Evolutionary conservation across 352 stramenopile species (phyloP).

Genomic region (Plasmopara muralis): DNA sequence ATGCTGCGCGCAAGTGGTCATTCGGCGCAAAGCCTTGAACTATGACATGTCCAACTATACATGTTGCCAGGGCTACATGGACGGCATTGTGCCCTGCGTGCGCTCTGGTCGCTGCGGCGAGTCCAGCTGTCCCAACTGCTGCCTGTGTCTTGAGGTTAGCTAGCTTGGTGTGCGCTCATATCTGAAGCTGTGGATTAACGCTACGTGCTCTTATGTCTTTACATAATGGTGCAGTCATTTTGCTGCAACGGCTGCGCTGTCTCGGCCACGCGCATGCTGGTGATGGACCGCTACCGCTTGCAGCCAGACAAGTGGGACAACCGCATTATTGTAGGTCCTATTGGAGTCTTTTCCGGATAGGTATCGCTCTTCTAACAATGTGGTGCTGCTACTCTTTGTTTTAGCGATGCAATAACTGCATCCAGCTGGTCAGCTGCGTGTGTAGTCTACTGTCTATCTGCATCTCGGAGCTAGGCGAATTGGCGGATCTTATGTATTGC

Average conservation of each 20-base stretch:
- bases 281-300: constrained; percentile 88
- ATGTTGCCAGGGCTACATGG: constrained; percentile 92
- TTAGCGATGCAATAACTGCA: constrained; percentile 91
- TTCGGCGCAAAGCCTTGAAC: constrained; percentile 88
- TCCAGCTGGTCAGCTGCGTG: constrained; percentile 69
- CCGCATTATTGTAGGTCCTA: constrained; percentile 75
- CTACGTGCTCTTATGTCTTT: background rate
- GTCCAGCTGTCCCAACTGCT: constrained; percentile 78
- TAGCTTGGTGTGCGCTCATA: background rate
- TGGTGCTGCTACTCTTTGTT: constrained; percentile 1
- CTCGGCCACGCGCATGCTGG: constrained; percentile 82
- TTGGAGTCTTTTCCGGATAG: background rate
- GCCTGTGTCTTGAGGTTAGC: constrained; percentile 86
- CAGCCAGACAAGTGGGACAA: constrained; percentile 92
- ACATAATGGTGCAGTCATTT: constrained; percentile 39
- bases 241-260: constrained; percentile 87
- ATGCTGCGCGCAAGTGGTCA: constrained; percentile 86
- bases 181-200: background rate
- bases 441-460: constrained; percentile 76
- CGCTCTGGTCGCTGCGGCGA: constrained; percentile 84
- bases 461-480: constrained; percentile 53
- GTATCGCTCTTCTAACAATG: constrained; percentile 1
- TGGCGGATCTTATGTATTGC: constrained; percentile 78
- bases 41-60: constrained; percentile 90
- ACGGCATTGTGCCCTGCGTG: constrained; percentile 81